These are phyloP conservation scores for Prosopis cineraria DNA, from an alignment of 306 rosid species.

Conservation along the genomic window DNA sequence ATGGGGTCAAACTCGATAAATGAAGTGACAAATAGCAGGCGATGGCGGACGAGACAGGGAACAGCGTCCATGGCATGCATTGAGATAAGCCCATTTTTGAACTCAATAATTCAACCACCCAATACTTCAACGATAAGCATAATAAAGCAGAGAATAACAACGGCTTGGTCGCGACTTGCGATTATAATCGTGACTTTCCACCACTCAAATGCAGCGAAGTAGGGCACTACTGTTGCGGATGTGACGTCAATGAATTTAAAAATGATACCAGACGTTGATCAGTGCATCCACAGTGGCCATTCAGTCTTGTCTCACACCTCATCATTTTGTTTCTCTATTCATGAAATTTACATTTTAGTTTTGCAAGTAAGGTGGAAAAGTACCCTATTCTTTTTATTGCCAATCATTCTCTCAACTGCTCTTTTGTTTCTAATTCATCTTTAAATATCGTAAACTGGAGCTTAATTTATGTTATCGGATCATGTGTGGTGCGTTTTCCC, in stretches of 20 bases:
- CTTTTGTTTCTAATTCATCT: background rate
- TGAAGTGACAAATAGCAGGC: background rate
- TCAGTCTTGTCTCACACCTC: background rate
- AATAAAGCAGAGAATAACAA: background rate
- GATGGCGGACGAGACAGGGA: background rate
- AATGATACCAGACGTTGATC: background rate
- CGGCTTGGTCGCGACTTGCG: background rate
- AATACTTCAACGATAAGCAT: background rate
- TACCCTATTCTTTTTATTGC: background rate
- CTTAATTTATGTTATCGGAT: conserved; percentile 10
- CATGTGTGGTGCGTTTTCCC: background rate
- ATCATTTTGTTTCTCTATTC: background rate
- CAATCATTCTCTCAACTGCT: background rate
- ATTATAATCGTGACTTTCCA: background rate
- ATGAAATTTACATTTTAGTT: background rate
- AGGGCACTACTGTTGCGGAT: background rate
- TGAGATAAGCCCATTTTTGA: background rate
- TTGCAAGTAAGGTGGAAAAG: background rate
- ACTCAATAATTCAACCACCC: background rate
- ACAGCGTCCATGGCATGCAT: background rate
- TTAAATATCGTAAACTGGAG: background rate
- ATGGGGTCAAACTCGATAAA: conserved; percentile 27
- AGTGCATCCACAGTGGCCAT: background rate
- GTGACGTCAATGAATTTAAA: background rate
- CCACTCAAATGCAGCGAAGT: background rate